Evolutionary conservation across 768 basidiomycete genomes (phyloP).

Genomic region (Macrolepiota fuliginosa): DNA sequence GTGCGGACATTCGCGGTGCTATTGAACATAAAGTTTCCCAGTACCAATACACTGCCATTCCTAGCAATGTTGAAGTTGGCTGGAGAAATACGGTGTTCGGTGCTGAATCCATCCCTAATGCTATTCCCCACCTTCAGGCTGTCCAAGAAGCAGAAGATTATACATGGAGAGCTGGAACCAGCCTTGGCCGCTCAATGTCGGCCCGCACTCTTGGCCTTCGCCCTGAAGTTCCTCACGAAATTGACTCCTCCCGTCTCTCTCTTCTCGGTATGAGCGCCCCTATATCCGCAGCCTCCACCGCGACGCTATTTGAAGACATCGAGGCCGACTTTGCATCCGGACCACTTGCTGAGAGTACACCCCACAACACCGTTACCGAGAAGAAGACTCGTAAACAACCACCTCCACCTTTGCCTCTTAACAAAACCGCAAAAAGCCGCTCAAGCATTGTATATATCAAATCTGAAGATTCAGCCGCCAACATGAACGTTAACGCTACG

Average conservation of each 20-base stretch:
- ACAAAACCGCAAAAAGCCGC: slow-evolving; percentile 31
- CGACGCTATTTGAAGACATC: slow-evolving; percentile 58
- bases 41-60: slow-evolving; percentile 29
- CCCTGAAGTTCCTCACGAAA: slow-evolving; percentile 46
- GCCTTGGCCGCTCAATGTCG: slow-evolving; percentile 35
- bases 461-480: slow-evolving; percentile 42
- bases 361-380: slow-evolving; percentile 44
- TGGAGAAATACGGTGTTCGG: slow-evolving; percentile 49
- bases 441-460: slow-evolving; percentile 67
- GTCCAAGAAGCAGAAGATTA: slow-evolving; percentile 41
- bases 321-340: slow-evolving; percentile 40
- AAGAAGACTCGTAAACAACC: slow-evolving; percentile 30
- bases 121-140: slow-evolving; percentile 29
- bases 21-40: slow-evolving; percentile 41
- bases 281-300: slow-evolving; percentile 57
- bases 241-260: slow-evolving; percentile 53
- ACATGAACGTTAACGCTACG: slow-evolving; percentile 21
- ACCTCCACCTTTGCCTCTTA: slow-evolving; percentile 32
- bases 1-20: slow-evolving; percentile 50
- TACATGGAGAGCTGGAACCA: slow-evolving; percentile 12
- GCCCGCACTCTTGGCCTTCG: slow-evolving; percentile 46
- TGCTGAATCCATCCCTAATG: slow-evolving; percentile 36
- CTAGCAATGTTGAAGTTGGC: slow-evolving; percentile 38
- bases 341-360: slow-evolving; percentile 63
- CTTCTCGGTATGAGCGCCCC: slow-evolving; percentile 39